Conservation (phyloP, 106 monocot species). For the Phalaenopsis aphrodite region DNA sequence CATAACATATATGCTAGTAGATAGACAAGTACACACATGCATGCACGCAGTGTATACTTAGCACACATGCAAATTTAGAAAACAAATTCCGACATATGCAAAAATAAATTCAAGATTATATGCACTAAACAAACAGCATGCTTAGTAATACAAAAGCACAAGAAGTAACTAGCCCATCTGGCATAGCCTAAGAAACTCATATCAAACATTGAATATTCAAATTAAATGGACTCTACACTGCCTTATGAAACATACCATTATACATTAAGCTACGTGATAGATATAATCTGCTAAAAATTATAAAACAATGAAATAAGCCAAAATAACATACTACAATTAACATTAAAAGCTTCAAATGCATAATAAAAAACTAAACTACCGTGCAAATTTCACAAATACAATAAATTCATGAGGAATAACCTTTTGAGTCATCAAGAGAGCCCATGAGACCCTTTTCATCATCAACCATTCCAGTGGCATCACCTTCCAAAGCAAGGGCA, state of each 20-base stretch:
- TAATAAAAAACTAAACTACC: not conserved
- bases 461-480: conserved; percentile 11
- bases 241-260: not conserved
- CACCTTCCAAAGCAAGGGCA: conserved; percentile 14
- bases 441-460: conserved; percentile 35
- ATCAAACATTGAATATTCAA: not conserved
- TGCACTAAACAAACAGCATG: not conserved
- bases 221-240: not conserved
- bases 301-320: not conserved
- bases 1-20: not conserved
- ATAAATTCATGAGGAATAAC: conserved; percentile 13
- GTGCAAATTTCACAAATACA: not conserved
- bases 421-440: conserved; percentile 46
- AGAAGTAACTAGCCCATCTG: not conserved
- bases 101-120: not conserved
- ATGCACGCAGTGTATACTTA: not conserved
- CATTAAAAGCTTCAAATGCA: not conserved
- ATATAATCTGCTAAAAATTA: not conserved
- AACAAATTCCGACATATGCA: not conserved
- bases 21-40: not conserved
- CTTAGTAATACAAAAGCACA: not conserved
- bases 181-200: not conserved
- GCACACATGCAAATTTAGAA: not conserved
- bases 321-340: not conserved
- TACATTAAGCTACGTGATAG: not conserved